Evolutionary conservation across 352 stramenopile genomes (phyloP).

Genomic region (Phytopythium ostracodes): DNA sequence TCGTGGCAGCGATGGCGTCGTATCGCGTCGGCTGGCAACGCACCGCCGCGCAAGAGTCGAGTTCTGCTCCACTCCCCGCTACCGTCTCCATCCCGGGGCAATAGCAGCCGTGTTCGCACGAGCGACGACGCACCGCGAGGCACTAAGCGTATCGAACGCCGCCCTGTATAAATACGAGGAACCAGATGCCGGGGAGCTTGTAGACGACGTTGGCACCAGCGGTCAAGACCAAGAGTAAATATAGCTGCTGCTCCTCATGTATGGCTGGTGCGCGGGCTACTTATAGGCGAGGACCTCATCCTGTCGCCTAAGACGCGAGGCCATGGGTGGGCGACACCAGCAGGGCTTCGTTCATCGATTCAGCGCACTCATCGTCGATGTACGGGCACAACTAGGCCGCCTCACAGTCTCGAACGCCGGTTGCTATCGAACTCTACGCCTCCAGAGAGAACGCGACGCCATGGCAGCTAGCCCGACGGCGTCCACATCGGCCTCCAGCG

Average conservation of each 20-base stretch:
- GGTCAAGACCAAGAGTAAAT: neutral
- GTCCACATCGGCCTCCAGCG: constrained; percentile 12
- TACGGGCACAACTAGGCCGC: neutral
- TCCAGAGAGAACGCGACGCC: neutral
- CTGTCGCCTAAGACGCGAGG: constrained; percentile 1
- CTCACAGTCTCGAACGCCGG: neutral
- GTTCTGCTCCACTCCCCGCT: neutral
- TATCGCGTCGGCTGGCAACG: constrained; percentile 3
- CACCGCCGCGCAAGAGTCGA: neutral
- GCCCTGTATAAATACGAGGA: neutral
- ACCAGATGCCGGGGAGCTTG: too few relatives aligned
- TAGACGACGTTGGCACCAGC: too few relatives aligned
- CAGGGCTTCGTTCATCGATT: neutral
- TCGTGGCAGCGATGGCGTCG: constrained; percentile 34
- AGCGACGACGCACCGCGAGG: too few relatives aligned
- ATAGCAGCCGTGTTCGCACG: too few relatives aligned
- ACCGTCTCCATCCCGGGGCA: neutral
- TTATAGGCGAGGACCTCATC: neutral
- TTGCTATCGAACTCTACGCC: neutral
- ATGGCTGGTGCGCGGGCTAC: neutral
- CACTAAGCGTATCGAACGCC: too few relatives aligned
- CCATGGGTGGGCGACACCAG: neutral
- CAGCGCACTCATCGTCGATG: too few relatives aligned
- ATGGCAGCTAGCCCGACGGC: constrained; percentile 8
- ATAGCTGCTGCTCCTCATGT: too few relatives aligned